Evolutionary conservation across 2,329 filamentous ascomycete species (phyloP).

Genomic region (Anthostomella pinea): DNA sequence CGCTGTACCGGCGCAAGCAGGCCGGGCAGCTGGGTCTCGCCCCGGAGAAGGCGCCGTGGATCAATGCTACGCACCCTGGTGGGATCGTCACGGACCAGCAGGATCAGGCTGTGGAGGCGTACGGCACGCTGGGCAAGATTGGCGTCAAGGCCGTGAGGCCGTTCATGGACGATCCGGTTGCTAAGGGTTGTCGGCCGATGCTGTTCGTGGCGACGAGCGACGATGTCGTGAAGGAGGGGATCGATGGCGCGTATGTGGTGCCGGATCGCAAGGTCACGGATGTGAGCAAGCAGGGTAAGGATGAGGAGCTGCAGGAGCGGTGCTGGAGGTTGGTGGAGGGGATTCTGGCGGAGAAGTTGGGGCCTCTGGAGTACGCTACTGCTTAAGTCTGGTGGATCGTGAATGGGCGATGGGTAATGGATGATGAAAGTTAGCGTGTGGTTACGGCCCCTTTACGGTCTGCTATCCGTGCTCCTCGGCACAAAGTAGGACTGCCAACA

Average conservation of each 20-base stretch:
- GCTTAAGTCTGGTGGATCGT: no score
- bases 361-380: no score
- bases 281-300: slow-evolving; percentile 39
- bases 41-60: slow-evolving; percentile 36
- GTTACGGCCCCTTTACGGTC: no score
- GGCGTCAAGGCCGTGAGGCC: slow-evolving; percentile 38
- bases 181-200: slow-evolving; percentile 44
- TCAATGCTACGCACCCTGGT: slow-evolving; percentile 49
- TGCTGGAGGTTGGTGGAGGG: slow-evolving; percentile 45
- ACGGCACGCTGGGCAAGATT: slow-evolving; percentile 44
- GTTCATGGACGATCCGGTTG: slow-evolving; percentile 48
- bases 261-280: slow-evolving; percentile 46
- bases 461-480: no score
- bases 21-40: slow-evolving; percentile 32
- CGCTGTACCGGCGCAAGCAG: slow-evolving; percentile 38
- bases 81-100: slow-evolving; percentile 38
- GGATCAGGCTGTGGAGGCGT: slow-evolving; percentile 45
- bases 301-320: slow-evolving; percentile 40
- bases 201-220: slow-evolving; percentile 46
- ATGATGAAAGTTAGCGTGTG: no score
- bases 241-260: slow-evolving; percentile 47
- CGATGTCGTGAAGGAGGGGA: slow-evolving; percentile 40
- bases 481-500: no score
- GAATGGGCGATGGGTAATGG: no score
- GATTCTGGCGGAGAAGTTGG: slow-evolving; percentile 39